Percentiles rank a stretch among this genome's conserved stretches.
Conservation (phyloP, 805 yeast genomes). For the Starmerella bombicola region DNA sequence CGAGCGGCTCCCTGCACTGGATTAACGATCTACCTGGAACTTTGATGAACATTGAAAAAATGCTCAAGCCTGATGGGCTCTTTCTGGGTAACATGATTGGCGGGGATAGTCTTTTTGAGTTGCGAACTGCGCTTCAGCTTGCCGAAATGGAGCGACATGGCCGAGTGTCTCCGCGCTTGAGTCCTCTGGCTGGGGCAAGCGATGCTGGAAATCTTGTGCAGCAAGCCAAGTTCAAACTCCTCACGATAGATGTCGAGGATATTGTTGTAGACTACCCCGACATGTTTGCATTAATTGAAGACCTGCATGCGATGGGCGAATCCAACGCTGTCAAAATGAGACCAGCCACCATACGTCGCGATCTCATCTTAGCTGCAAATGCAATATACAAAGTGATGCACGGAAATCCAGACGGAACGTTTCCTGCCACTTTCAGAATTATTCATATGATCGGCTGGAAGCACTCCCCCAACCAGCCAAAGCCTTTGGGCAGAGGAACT, state of each 20-base stretch:
- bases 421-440: slow-evolving; percentile 73
- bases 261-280: slow-evolving; percentile 69
- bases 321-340: slow-evolving; percentile 46
- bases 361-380: slow-evolving; percentile 60
- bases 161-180: slow-evolving; percentile 66
- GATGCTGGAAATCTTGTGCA: slow-evolving; percentile 65
- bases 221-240: slow-evolving; percentile 63
- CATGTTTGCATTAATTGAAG: slow-evolving; percentile 51
- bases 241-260: slow-evolving; percentile 77
- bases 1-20: slow-evolving; percentile 72
- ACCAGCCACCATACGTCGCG: slow-evolving; percentile 39
- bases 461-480: slow-evolving; percentile 52
- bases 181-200: slow-evolving; percentile 66
- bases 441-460: slow-evolving; percentile 87
- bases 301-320: slow-evolving; percentile 74
- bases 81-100: slow-evolving; percentile 73
- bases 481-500: slow-evolving; percentile 61
- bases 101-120: slow-evolving; percentile 74
- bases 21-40: slow-evolving; percentile 68
- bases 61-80: slow-evolving; percentile 67
- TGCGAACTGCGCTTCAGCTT: slow-evolving; percentile 64
- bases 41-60: slow-evolving; percentile 41
- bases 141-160: slow-evolving; percentile 74
- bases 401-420: slow-evolving; percentile 45
- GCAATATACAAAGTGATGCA: slow-evolving; percentile 62